A percentile compares a stretch with the other conserved stretches of the same genome.
Evolutionary conservation across 768 basidiomycete species (phyloP).

Genomic region (Pulveroboletus ravenelii): DNA sequence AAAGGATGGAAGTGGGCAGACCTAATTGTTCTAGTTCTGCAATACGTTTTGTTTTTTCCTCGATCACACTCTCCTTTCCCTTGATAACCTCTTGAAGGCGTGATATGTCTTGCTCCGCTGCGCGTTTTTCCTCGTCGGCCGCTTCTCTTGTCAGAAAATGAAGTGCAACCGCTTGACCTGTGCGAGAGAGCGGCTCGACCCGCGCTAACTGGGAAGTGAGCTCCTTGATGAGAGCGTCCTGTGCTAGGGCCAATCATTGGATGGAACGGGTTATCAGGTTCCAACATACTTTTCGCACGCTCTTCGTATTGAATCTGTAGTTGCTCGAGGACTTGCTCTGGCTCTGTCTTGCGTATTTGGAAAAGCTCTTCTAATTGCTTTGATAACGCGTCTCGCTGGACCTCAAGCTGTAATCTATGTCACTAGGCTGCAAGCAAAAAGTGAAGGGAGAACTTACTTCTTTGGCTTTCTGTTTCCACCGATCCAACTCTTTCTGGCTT

Average conservation of each 20-base stretch:
- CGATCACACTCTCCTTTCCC: constrained; percentile 39
- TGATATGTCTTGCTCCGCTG: constrained; percentile 43
- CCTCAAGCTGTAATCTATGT: constrained; percentile 25
- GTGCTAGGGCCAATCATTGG: constrained; percentile 38
- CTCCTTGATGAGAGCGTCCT: constrained; percentile 43
- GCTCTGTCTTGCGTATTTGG: constrained; percentile 56
- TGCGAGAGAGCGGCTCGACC: constrained; percentile 49
- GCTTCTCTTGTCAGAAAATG: constrained; percentile 71
- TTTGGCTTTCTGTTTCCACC: constrained; percentile 29
- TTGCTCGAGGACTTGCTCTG: constrained; percentile 51
- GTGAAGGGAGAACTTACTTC: constrained; percentile 13
- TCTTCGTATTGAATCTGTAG: constrained; percentile 49
- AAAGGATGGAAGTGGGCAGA: constrained; percentile 25
- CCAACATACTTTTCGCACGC: constrained; percentile 44
- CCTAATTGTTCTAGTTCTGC: constrained; percentile 44
- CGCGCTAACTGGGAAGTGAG: constrained; percentile 51
- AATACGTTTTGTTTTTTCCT: constrained; percentile 44
- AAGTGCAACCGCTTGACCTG: constrained; percentile 47
- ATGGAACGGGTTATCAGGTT: not conserved
- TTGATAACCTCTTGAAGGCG: constrained; percentile 41
- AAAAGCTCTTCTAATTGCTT: constrained; percentile 57
- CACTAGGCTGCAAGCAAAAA: not conserved
- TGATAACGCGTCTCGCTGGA: constrained; percentile 44
- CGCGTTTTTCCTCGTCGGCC: constrained; percentile 63
- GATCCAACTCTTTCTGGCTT: constrained; percentile 24